Base-by-base conservation (phyloP, 495 filamentous ascomycete species). In the Chaetomium fimeti region DNA sequence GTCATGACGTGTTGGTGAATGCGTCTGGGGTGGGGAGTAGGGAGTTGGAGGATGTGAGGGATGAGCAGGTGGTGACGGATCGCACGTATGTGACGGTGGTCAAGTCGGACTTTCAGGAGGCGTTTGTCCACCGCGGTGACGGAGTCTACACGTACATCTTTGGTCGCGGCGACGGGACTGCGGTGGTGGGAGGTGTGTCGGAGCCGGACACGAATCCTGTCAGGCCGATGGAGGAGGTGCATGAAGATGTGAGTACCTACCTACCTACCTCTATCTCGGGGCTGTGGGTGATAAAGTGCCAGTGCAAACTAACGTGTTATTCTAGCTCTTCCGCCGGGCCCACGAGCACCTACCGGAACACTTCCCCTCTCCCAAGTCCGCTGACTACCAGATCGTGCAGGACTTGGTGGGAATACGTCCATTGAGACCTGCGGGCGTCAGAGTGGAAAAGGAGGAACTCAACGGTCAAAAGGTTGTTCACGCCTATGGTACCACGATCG, bases 101-200 rank as follows among this genome's bases (percentile, higher is more conserved):
- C 9, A 57, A 57, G 38, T 61, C 64, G 11, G 49, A 42, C 12
- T 69, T 36, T 54, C 36, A 64, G n/a, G 57, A 24, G 5, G 55
- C 24, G 20, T 61, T 61, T 25, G 64, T 69, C 8, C 38, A 53
- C 8, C 38, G 67, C 12, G 60, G 51, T 0, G n/a, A 1, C 1
- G 52, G 57, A 0, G 20, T 43, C 24, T 69, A 69, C 20, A 64
- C 61, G 29, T 69, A 69, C 24, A n/a, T 64, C 13, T 69, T 69
- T 60, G 64, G 64, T 2, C 25, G 67, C 2, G 60, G 61, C 0
- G 61, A 69, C 40, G 67, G 67, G 27, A 69, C 67, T 2, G 61
- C 56, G 2, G 67, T 64, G 2, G 18, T 69, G 16, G 67, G 67
- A 0, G 67, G 67, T 3, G 59, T 69, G 4, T 69, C 67, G 42